These are phyloP conservation scores for Acanthamoeba royreba DNA, from an alignment of 208 protist species.

Conservation along the genomic window DNA sequence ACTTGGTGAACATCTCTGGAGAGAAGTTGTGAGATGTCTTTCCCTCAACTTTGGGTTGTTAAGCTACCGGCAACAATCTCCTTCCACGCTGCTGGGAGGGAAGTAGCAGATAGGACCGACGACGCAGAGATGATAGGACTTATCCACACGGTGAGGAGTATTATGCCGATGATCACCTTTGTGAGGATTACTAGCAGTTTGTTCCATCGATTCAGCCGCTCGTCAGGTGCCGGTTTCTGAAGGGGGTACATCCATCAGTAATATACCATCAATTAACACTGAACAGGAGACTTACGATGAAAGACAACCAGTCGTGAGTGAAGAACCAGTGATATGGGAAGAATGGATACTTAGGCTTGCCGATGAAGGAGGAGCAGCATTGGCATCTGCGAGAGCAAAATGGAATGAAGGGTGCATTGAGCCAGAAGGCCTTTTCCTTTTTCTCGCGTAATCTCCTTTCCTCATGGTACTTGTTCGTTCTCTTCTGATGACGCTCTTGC, in stretches of 20 bases:
- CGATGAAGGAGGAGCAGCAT: background rate
- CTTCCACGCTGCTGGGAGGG: background rate
- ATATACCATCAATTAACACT: no score
- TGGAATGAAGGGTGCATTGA: background rate
- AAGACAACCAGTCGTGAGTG: background rate
- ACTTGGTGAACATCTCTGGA: background rate
- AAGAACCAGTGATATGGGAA: background rate
- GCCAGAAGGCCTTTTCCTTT: background rate
- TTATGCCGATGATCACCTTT: background rate
- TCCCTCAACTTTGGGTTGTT: background rate
- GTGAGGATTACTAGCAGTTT: background rate
- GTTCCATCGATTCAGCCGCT: background rate
- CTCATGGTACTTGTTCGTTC: background rate
- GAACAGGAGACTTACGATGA: background rate
- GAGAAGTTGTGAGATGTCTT: background rate
- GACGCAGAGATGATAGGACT: background rate
- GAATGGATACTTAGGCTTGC: background rate
- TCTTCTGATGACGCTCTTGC: background rate
- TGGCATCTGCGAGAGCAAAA: background rate
- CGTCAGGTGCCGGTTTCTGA: background rate
- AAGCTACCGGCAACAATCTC: background rate
- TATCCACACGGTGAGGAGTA: background rate
- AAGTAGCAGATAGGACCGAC: background rate
- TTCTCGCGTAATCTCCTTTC: background rate
- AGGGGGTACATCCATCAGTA: background rate